Evolutionary conservation across 2,329 filamentous ascomycete genomes (phyloP).

Genomic region (Monosporascus sp.): DNA sequence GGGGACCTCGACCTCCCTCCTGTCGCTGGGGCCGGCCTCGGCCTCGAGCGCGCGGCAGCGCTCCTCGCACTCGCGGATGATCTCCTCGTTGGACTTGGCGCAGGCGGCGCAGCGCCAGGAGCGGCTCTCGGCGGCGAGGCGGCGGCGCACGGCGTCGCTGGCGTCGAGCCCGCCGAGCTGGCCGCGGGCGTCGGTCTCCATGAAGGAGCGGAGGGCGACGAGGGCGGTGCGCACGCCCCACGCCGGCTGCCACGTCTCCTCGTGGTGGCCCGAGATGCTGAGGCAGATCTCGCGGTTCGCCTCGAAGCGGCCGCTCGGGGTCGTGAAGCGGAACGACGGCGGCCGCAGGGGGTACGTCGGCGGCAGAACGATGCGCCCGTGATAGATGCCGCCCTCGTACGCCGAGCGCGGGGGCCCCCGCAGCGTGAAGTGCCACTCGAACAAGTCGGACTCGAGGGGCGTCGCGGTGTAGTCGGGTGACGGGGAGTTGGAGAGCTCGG

Average conservation of each 20-base stretch:
- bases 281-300: slow-evolving; percentile 96
- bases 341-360: slow-evolving; percentile 86
- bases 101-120: slow-evolving; percentile 67
- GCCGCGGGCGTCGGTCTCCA: slow-evolving; percentile 83
- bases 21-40: slow-evolving; percentile 20
- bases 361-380: slow-evolving; percentile 89
- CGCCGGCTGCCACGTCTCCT: slow-evolving; percentile 97
- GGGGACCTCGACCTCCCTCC: slow-evolving; percentile 44
- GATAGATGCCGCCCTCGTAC: slow-evolving; percentile 81
- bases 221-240: slow-evolving; percentile 94
- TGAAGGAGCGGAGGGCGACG: slow-evolving; percentile 74
- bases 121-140: slow-evolving; percentile 62
- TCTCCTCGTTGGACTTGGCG: slow-evolving; percentile 63
- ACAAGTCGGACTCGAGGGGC: slow-evolving; percentile 83
- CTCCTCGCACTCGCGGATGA: slow-evolving; percentile 66
- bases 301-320: slow-evolving; percentile 88
- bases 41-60: slow-evolving; percentile 26
- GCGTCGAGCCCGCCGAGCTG: slow-evolving; percentile 88
- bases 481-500: slow-evolving; percentile 74
- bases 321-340: slow-evolving; percentile 92
- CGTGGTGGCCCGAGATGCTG: slow-evolving; percentile 88
- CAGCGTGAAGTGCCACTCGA: slow-evolving; percentile 99
- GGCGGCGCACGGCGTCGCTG: slow-evolving; percentile 57
- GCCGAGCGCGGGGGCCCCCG: slow-evolving; percentile 76
- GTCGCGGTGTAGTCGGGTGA: slow-evolving; percentile 81